Conservation (phyloP, 2,329 filamentous ascomycete genomes). For the Alternaria conjuncta region DNA sequence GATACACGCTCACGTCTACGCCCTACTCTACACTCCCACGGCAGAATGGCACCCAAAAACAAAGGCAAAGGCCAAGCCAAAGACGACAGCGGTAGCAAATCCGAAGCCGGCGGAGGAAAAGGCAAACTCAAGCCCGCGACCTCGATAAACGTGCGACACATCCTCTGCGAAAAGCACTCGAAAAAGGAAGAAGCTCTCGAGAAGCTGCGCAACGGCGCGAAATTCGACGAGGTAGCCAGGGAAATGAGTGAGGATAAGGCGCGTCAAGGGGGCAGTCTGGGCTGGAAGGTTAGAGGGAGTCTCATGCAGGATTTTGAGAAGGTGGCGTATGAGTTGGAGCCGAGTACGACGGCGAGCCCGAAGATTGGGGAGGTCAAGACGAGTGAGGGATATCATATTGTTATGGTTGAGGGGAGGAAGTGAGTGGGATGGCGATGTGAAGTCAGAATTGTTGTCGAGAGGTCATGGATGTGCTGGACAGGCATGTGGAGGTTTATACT, state of each 20-base stretch:
- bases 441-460: neutral
- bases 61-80: conserved; percentile 39
- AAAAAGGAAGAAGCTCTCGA: conserved; percentile 78
- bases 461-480: neutral
- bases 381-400: conserved; percentile 77
- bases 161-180: conserved; percentile 77
- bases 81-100: conserved; percentile 20
- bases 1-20: too few relatives aligned
- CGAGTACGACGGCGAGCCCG: conserved; percentile 68
- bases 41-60: conserved; percentile 34
- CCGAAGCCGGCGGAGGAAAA: conserved; percentile 36
- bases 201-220: conserved; percentile 69
- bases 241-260: conserved; percentile 81
- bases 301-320: conserved; percentile 74
- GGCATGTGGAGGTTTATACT: neutral
- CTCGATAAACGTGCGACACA: conserved; percentile 74
- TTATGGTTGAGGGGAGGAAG: conserved; percentile 76
- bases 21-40: too few relatives aligned
- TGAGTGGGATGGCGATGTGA: neutral
- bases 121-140: conserved; percentile 67
- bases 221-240: conserved; percentile 77
- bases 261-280: conserved; percentile 69
- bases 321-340: conserved; percentile 72
- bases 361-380: conserved; percentile 76
- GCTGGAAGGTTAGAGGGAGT: conserved; percentile 74